These are phyloP conservation scores for Blastobotrys peoriensis DNA, from an alignment of 805 yeast genomes.

Conservation along the genomic window DNA sequence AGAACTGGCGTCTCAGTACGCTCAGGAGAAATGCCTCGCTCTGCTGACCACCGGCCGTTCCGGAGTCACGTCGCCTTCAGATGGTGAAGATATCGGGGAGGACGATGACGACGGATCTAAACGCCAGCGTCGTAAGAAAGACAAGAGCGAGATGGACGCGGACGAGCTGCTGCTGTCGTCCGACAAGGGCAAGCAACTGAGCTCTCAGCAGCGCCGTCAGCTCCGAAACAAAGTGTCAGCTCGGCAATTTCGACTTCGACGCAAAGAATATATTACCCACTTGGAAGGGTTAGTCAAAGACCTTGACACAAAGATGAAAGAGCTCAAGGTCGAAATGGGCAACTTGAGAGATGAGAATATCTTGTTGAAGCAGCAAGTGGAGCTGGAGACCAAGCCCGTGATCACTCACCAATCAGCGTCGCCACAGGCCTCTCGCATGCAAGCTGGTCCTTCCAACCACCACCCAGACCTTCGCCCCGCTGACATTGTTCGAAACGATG, in stretches of 20 bases:
- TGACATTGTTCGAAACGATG: neutral
- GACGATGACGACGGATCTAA: neutral
- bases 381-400: conserved; percentile 4
- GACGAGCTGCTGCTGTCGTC: conserved; percentile 28
- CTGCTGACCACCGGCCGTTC: neutral
- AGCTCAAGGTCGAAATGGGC: conserved; percentile 14
- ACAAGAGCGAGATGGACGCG: conserved; percentile 20
- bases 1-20: neutral
- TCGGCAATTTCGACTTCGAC: conserved; percentile 27
- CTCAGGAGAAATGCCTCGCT: neutral
- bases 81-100: neutral
- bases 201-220: conserved; percentile 28
- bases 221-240: conserved; percentile 29
- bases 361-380: conserved; percentile 13
- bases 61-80: neutral
- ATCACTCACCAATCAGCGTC: conserved; percentile 1
- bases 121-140: neutral
- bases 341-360: conserved; percentile 15
- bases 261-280: conserved; percentile 29
- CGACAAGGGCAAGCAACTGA: conserved; percentile 23
- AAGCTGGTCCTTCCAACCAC: conserved; percentile 7
- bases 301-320: conserved; percentile 18
- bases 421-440: conserved; percentile 6
- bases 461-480: neutral
- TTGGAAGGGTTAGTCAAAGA: conserved; percentile 24